phyloP scores from a whole-genome alignment of 257 asterid genomes.

The Solanum peruvianum region DNA sequence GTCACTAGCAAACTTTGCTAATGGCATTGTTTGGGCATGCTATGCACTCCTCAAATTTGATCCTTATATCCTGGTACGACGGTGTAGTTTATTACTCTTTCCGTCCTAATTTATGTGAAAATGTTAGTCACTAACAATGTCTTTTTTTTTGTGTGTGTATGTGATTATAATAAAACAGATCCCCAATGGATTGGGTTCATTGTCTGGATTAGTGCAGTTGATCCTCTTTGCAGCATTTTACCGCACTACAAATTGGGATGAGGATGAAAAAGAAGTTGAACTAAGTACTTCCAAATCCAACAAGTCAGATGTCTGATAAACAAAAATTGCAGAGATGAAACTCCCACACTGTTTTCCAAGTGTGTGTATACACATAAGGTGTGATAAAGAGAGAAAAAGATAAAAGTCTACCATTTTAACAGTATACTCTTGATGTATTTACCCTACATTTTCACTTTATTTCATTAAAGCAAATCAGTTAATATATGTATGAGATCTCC shows the following conservation, averaged over 20 bases:
- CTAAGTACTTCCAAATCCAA: neutral
- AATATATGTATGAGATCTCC: neutral
- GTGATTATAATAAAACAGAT: slow-evolving; percentile 4
- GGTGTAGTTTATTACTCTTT: neutral
- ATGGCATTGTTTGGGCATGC: neutral
- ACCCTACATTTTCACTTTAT: neutral
- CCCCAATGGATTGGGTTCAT: slow-evolving; percentile 41
- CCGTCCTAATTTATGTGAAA: neutral
- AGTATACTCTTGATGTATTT: neutral
- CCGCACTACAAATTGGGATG: slow-evolving; percentile 34
- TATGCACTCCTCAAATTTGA: slow-evolving; percentile 1
- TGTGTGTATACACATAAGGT: neutral
- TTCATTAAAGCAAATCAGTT: neutral
- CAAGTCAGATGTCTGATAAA: neutral
- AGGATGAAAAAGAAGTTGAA: slow-evolving; percentile 9
- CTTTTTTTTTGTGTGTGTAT: neutral
- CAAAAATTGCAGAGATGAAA: neutral
- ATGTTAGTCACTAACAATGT: neutral
- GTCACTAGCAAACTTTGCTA: neutral
- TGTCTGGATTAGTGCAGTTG: slow-evolving; percentile 41
- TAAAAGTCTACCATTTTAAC: neutral
- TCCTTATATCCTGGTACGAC: neutral
- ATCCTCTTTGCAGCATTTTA: slow-evolving; percentile 25
- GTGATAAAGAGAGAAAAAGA: neutral
- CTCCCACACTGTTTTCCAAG: neutral